A percentile compares a stretch with the other conserved stretches of the same genome.
These are phyloP conservation scores for Globisporangium lucens DNA, from an alignment of 352 stramenopile species.

Conservation along the genomic window DNA sequence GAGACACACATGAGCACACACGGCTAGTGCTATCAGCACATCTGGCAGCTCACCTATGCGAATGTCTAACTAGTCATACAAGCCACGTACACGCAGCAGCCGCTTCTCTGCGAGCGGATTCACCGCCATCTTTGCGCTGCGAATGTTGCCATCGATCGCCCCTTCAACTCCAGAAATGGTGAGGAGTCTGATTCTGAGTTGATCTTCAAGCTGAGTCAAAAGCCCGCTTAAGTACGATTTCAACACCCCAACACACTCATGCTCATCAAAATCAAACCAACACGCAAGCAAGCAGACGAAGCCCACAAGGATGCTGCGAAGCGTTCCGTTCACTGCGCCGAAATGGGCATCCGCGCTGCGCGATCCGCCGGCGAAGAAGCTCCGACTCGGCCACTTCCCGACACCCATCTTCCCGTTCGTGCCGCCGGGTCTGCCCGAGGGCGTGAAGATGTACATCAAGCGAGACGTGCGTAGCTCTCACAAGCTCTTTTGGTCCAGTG, in stretches of 20 bases:
- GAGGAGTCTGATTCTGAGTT: not conserved
- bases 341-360: slow-evolving; percentile 55
- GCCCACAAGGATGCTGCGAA: slow-evolving; percentile 46
- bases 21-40: not conserved
- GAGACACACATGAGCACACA: slow-evolving; percentile 2
- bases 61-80: too few relatives aligned
- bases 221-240: not conserved
- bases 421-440: slow-evolving; percentile 61
- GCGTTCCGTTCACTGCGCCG: slow-evolving; percentile 55
- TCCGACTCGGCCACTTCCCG: slow-evolving; percentile 72
- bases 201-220: not conserved
- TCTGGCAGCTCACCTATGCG: not conserved
- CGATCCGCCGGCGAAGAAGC: slow-evolving; percentile 40
- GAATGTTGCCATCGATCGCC: not conserved
- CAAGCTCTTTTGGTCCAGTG: too few relatives aligned
- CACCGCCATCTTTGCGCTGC: not conserved
- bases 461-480: slow-evolving; percentile 42
- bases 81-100: slow-evolving; percentile 28
- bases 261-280: slow-evolving; percentile 4
- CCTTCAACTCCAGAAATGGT: not conserved
- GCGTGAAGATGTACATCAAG: slow-evolving; percentile 82
- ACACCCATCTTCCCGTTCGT: slow-evolving; percentile 76
- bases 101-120: slow-evolving; percentile 43
- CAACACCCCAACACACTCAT: not conserved
- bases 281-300: not conserved